These are phyloP conservation scores for Zygosaccharomyces bisporus DNA, from an alignment of 805 yeast genomes.

Conservation along the genomic window DNA sequence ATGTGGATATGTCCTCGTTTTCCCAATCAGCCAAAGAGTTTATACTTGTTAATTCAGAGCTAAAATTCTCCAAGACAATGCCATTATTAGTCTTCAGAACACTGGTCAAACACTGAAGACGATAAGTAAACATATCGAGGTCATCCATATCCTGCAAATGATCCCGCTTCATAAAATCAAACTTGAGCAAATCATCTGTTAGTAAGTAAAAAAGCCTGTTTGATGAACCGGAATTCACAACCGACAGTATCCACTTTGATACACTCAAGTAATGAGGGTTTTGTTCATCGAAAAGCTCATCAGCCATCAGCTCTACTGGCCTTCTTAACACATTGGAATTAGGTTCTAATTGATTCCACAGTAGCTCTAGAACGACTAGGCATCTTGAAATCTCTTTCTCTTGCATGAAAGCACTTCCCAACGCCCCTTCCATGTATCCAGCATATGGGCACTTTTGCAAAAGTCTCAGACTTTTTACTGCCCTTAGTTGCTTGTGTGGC, in stretches of 20 bases:
- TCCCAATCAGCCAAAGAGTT: conserved; percentile 36
- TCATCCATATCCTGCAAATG: conserved; percentile 50
- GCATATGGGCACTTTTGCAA: conserved; percentile 52
- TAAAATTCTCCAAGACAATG: conserved; percentile 45
- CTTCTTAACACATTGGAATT: conserved; percentile 41
- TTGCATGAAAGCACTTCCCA: conserved; percentile 52
- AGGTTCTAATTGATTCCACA: conserved; percentile 71
- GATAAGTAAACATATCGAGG: conserved; percentile 57
- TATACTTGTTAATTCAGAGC: conserved; percentile 55
- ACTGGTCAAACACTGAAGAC: conserved; percentile 49
- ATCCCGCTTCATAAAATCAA: conserved; percentile 34
- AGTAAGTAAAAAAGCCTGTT: conserved; percentile 59
- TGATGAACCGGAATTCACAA: conserved; percentile 49
- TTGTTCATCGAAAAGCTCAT: conserved; percentile 48
- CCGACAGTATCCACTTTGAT: conserved; percentile 47
- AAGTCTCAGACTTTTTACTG: conserved; percentile 60
- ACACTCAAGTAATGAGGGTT: conserved; percentile 43
- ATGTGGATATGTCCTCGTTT: conserved; percentile 51
- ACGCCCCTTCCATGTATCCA: conserved; percentile 66
- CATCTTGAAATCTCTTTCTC: conserved; percentile 39
- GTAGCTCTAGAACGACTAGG: conserved; percentile 52
- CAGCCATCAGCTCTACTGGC: conserved; percentile 67
- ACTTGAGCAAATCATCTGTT: conserved; percentile 49
- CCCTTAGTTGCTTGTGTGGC: conserved; percentile 60
- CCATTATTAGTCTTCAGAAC: conserved; percentile 48